Conservation (phyloP, 768 basidiomycete species). For the Holtermannia corniformis region DNA sequence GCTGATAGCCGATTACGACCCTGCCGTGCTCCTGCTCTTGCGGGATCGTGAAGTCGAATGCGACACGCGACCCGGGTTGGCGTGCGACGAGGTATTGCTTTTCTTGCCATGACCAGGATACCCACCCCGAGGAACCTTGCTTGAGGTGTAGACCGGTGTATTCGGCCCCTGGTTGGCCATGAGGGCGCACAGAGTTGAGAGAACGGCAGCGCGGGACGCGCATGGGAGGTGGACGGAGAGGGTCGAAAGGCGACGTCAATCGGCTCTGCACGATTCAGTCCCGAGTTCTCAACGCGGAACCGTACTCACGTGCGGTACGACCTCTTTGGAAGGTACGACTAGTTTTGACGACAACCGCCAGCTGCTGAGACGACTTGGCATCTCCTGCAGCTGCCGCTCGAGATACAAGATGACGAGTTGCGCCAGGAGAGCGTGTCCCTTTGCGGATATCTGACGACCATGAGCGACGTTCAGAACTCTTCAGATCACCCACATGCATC, state of each 20-base stretch:
- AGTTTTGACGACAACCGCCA: background rate
- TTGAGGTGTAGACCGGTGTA: constrained; percentile 6
- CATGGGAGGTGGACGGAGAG: background rate
- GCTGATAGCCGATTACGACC: constrained; percentile 25
- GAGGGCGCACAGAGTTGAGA: constrained; percentile 18
- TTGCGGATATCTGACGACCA: constrained; percentile 20
- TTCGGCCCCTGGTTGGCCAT: constrained; percentile 3
- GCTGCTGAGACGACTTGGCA: background rate
- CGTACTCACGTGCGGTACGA: background rate
- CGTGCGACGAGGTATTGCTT: constrained; percentile 35
- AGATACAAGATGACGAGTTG: constrained; percentile 23
- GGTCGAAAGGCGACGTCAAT: background rate
- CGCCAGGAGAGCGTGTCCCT: constrained; percentile 27
- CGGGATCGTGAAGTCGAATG: constrained; percentile 23
- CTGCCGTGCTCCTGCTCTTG: constrained; percentile 1
- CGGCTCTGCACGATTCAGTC: no score
- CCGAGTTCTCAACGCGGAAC: no score
- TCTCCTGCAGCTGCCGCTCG: constrained; percentile 12
- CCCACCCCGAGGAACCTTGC: constrained; percentile 21
- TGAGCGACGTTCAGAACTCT: background rate
- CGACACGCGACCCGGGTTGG: constrained; percentile 27
- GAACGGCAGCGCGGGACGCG: constrained; percentile 14
- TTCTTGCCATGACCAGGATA: constrained; percentile 28
- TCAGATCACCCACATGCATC: constrained; percentile 29
- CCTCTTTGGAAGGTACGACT: background rate